These are phyloP conservation scores for Bertia moriformis DNA, from an alignment of 2,329 filamentous ascomycete species.

Conservation along the genomic window DNA sequence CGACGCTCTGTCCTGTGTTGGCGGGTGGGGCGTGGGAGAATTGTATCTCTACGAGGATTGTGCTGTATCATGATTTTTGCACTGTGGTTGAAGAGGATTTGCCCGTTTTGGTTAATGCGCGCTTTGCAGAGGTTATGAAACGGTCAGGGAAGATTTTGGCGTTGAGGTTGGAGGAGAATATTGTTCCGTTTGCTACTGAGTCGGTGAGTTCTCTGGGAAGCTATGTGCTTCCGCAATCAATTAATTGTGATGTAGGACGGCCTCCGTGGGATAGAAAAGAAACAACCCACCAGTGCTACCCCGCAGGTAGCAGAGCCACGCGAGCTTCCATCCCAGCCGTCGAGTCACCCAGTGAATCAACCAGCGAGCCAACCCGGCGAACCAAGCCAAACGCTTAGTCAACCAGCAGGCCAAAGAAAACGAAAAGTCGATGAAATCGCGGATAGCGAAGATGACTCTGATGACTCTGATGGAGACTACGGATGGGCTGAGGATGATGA, in stretches of 20 bases:
- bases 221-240: not conserved
- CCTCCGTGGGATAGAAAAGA: not conserved
- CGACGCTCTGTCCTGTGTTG: not conserved
- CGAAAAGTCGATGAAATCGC: not conserved
- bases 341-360: too few relatives aligned
- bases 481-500: conserved; percentile 1
- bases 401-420: not conserved
- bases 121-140: not conserved
- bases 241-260: not conserved
- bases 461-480: conserved; percentile 6
- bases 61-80: not conserved
- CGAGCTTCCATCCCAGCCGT: too few relatives aligned
- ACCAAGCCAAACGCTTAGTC: too few relatives aligned
- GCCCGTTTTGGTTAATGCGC: not conserved
- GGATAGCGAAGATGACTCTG: not conserved
- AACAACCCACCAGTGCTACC: not conserved
- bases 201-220: not conserved
- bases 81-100: not conserved
- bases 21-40: not conserved
- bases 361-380: too few relatives aligned
- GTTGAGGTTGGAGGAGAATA: not conserved
- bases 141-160: not conserved
- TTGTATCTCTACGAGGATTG: not conserved
- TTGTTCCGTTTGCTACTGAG: not conserved
- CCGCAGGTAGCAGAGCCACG: not conserved